phyloP scores from a whole-genome alignment of 2,329 filamentous ascomycete genomes.

The Neurospora sp. region DNA sequence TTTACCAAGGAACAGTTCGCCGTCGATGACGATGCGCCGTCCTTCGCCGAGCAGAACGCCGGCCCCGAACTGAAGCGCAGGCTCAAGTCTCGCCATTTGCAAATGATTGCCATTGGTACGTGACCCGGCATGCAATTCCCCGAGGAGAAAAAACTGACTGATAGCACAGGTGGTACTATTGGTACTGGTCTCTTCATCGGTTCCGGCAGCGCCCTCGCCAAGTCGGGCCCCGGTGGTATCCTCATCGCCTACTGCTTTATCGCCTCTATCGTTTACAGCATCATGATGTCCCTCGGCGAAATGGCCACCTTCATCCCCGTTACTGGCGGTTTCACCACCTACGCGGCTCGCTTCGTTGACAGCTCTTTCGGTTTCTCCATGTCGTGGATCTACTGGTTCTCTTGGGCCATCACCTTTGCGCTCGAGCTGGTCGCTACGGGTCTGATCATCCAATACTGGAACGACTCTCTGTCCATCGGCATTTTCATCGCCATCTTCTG shows the following conservation, averaged over 20 bases:
- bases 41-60: neutral
- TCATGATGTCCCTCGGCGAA: constrained; percentile 62
- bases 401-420: constrained; percentile 61
- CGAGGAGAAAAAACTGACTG: neutral
- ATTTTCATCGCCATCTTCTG: constrained; percentile 69
- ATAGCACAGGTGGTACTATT: constrained; percentile 44
- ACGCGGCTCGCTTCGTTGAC: constrained; percentile 63
- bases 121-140: neutral
- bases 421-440: constrained; percentile 64
- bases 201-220: constrained; percentile 51
- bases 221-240: constrained; percentile 54
- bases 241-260: constrained; percentile 61
- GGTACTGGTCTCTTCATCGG: constrained; percentile 66
- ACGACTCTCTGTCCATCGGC: constrained; percentile 48
- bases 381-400: constrained; percentile 79
- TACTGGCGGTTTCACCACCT: constrained; percentile 65
- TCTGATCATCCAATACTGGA: constrained; percentile 70
- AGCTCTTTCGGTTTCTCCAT: constrained; percentile 46
- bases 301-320: constrained; percentile 73
- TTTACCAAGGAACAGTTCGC: neutral
- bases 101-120: constrained; percentile 4
- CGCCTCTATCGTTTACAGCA: constrained; percentile 61
- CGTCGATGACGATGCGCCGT: neutral
- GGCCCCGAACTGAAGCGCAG: neutral
- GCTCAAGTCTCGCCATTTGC: constrained; percentile 2